phyloP scores from a whole-genome alignment of 2,329 filamentous ascomycete genomes.

The Sarocladiaceae sp. region DNA sequence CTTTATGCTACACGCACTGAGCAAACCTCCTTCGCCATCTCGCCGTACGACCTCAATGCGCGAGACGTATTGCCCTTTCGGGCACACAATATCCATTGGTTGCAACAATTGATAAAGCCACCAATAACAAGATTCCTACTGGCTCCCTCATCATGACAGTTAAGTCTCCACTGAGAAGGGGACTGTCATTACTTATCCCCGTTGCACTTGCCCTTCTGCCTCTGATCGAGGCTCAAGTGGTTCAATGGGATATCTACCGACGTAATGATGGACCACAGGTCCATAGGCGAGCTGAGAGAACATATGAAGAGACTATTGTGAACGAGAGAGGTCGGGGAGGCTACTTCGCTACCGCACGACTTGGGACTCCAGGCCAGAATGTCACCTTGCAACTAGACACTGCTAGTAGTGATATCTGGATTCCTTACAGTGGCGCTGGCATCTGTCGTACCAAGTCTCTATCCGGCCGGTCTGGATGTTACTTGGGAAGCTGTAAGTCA shows the following conservation, averaged over 20 bases:
- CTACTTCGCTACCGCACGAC: conserved; percentile 52
- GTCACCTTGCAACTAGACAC: conserved; percentile 60
- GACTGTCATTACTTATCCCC: background rate
- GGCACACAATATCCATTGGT: background rate
- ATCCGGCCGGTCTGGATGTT: conserved; percentile 27
- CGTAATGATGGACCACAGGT: conserved; percentile 26
- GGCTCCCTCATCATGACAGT: background rate
- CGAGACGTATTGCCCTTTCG: background rate
- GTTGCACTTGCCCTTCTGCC: conserved; percentile 11
- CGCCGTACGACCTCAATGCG: conserved; percentile 1
- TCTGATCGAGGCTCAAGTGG: conserved; percentile 23
- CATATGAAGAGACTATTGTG: conserved; percentile 37
- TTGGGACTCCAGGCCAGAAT: conserved; percentile 55
- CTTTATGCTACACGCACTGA: background rate
- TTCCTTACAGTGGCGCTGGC: conserved; percentile 35
- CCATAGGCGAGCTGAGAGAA: conserved; percentile 30
- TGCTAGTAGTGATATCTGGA: conserved; percentile 63
- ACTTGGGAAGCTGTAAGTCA: conserved; percentile 42
- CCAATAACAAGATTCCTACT: background rate
- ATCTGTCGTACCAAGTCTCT: conserved; percentile 31
- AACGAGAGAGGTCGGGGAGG: conserved; percentile 41
- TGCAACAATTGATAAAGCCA: background rate
- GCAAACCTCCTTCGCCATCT: no score
- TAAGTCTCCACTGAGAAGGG: background rate
- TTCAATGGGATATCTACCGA: conserved; percentile 45